These are phyloP conservation scores for Bauhinia variegata DNA, from an alignment of 306 rosid genomes.

Conservation along the genomic window DNA sequence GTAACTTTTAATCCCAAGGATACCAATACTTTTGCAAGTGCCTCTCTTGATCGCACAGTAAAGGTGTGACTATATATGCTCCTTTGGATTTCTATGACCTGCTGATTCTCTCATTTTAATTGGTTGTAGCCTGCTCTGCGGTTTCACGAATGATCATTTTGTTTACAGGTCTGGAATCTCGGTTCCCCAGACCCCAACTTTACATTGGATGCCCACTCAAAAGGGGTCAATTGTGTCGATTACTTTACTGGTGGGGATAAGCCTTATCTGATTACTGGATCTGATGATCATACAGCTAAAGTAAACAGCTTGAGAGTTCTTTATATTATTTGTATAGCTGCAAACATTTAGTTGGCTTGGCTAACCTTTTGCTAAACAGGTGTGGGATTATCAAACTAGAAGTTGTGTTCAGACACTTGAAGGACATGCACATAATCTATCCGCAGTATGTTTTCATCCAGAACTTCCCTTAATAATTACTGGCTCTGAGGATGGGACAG, in stretches of 20 bases:
- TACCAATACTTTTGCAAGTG: constrained; percentile 66
- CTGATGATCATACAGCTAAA: constrained; percentile 48
- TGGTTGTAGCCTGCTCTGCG: constrained; percentile 12
- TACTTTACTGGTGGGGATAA: constrained; percentile 73
- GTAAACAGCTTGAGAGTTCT: constrained; percentile 14
- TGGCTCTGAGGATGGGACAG: constrained; percentile 46
- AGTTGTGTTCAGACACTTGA: constrained; percentile 43
- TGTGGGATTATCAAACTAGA: constrained; percentile 46
- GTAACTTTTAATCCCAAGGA: constrained; percentile 68
- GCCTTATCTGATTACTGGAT: constrained; percentile 68
- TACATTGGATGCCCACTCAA: constrained; percentile 68
- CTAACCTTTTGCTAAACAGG: constrained; percentile 20
- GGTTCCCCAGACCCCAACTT: constrained; percentile 72
- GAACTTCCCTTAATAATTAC: constrained; percentile 46
- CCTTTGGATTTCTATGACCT: not conserved
- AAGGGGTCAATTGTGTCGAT: constrained; percentile 72
- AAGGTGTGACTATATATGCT: constrained; percentile 48
- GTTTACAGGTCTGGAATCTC: constrained; percentile 60
- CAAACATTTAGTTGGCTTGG: not conserved
- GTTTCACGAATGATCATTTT: not conserved
- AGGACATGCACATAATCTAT: constrained; percentile 46
- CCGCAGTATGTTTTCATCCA: constrained; percentile 40
- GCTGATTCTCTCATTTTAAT: not conserved
- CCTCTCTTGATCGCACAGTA: constrained; percentile 68
- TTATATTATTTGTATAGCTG: not conserved